phyloP scores from a whole-genome alignment of 2,329 filamentous ascomycete species.

The Scopulariopsis brevicaulis region DNA sequence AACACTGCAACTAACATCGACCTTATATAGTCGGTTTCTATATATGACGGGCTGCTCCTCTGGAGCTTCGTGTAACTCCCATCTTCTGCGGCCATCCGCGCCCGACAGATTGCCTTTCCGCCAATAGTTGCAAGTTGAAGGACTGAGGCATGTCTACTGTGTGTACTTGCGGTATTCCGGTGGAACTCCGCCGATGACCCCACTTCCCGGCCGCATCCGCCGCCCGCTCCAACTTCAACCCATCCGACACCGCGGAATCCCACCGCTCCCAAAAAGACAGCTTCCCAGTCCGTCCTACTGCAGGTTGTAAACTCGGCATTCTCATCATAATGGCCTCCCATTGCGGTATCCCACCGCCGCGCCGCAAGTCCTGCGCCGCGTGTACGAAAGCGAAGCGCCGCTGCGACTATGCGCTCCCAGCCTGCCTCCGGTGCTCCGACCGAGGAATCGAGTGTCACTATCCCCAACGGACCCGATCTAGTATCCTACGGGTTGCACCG shows the following conservation, averaged over 20 bases:
- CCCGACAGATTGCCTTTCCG: no score
- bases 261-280: neutral
- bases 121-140: no score
- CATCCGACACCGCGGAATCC: neutral
- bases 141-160: no score
- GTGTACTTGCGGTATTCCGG: neutral
- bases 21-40: no score
- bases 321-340: neutral
- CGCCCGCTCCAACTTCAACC: no score
- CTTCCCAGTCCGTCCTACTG: neutral
- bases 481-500: neutral
- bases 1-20: neutral
- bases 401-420: conserved; percentile 40
- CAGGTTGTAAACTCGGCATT: neutral
- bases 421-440: conserved; percentile 40
- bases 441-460: conserved; percentile 37
- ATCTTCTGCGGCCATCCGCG: no score
- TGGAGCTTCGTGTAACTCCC: no score
- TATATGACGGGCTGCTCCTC: no score
- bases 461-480: conserved; percentile 10
- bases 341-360: conserved; percentile 19
- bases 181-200: neutral
- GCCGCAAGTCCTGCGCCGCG: conserved; percentile 43
- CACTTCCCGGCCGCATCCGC: no score
- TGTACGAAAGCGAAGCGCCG: conserved; percentile 46